These are phyloP conservation scores for Cercophora newfieldiana DNA, from an alignment of 495 filamentous ascomycete species.

Conservation along the genomic window DNA sequence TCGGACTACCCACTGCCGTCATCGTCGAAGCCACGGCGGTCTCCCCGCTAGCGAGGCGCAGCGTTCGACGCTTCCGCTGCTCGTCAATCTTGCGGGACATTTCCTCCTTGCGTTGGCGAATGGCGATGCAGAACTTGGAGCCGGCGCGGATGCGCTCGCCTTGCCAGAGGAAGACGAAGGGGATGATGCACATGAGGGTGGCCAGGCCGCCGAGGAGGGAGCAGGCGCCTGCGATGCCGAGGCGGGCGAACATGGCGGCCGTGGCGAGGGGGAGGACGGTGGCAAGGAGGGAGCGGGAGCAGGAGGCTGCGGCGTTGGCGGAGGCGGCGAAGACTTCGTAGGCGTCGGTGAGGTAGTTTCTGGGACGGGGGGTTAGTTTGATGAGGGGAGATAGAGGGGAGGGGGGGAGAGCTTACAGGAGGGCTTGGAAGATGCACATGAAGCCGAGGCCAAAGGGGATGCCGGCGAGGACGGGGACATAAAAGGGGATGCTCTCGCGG, in stretches of 20 bases:
- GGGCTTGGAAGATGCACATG: constrained; percentile 51
- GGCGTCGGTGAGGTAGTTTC: constrained; percentile 76
- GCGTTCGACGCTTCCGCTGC: constrained; percentile 19
- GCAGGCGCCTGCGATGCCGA: constrained; percentile 41
- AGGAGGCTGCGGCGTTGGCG: constrained; percentile 65
- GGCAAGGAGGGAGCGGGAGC: constrained; percentile 61
- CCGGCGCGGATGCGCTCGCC: constrained; percentile 38
- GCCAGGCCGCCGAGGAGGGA: constrained; percentile 41
- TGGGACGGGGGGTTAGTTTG: constrained; percentile 32
- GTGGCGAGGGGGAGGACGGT: constrained; percentile 58
- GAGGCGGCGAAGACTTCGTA: constrained; percentile 73
- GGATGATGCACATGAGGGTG: constrained; percentile 40
- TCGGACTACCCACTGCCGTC: neutral
- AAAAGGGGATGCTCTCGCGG: constrained; percentile 54
- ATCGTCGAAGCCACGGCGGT: neutral
- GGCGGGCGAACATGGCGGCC: constrained; percentile 37
- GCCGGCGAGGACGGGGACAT: constrained; percentile 64
- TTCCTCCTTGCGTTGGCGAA: constrained; percentile 39
- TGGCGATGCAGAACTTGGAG: constrained; percentile 40
- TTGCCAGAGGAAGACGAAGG: constrained; percentile 45
- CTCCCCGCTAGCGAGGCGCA: neutral
- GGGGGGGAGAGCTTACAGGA: constrained; percentile 63
- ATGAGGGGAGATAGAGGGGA: constrained; percentile 39
- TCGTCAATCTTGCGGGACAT: constrained; percentile 36
- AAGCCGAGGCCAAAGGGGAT: constrained; percentile 71